Percentiles rank a stretch among this genome's conserved stretches.
These are phyloP conservation scores for Physcomitrium patens DNA, from an alignment of 225 moss, liverwort and hornwort species.

Conservation along the genomic window DNA sequence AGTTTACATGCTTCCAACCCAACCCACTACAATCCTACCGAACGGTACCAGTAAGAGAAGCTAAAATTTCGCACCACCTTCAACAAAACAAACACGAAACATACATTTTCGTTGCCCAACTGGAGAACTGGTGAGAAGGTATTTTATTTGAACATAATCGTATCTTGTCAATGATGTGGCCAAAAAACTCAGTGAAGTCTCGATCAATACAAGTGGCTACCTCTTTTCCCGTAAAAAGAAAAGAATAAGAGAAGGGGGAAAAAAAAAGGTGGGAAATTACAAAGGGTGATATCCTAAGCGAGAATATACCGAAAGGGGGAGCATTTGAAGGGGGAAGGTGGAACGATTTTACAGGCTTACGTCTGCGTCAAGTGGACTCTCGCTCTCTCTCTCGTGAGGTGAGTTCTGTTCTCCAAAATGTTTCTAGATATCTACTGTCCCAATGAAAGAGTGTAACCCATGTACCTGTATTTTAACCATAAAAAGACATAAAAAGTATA, in stretches of 20 bases:
- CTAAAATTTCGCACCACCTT: background rate
- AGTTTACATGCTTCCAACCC: no score
- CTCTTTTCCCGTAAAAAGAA: slow-evolving; percentile 24
- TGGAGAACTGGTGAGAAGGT: slow-evolving; percentile 37
- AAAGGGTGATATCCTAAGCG: slow-evolving; percentile 50
- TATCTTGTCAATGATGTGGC: slow-evolving; percentile 59
- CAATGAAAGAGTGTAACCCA: slow-evolving; percentile 47
- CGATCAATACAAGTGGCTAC: slow-evolving; percentile 56
- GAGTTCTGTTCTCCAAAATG: slow-evolving; percentile 60
- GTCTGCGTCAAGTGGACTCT: slow-evolving; percentile 58
- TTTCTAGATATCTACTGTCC: slow-evolving; percentile 43
- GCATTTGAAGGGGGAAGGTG: slow-evolving; percentile 31
- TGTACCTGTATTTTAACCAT: slow-evolving; percentile 59
- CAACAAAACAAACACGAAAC: slow-evolving; percentile 20
- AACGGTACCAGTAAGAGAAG: slow-evolving; percentile 12
- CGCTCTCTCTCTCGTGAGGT: slow-evolving; percentile 41
- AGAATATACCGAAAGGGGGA: slow-evolving; percentile 42
- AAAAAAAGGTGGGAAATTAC: slow-evolving; percentile 32
- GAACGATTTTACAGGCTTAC: slow-evolving; percentile 67
- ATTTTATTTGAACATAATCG: slow-evolving; percentile 61
- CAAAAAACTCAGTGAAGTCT: slow-evolving; percentile 44
- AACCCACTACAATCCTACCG: background rate
- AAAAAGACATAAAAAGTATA: slow-evolving; percentile 48
- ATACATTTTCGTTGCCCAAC: slow-evolving; percentile 35
- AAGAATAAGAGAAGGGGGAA: no score